phyloP scores from a whole-genome alignment of 2,329 filamentous ascomycete species.

The Xylaria sp. region DNA sequence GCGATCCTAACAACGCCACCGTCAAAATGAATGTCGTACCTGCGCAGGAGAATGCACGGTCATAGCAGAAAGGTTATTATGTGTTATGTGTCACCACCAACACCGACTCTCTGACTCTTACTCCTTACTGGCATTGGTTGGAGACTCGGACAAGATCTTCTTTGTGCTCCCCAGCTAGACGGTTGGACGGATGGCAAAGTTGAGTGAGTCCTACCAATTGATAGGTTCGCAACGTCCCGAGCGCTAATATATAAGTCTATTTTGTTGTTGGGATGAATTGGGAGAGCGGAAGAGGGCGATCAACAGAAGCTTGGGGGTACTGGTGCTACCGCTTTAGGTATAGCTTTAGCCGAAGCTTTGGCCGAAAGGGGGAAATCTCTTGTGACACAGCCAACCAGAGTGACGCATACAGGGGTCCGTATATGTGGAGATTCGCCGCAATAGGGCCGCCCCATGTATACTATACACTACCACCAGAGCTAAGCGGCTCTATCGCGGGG shows the following conservation, averaged over 20 bases:
- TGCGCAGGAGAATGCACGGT: slow-evolving; percentile 1
- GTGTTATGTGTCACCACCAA: slow-evolving; percentile 6
- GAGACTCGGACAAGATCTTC: not conserved
- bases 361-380: slow-evolving; percentile 34
- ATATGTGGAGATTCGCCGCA: slow-evolving; percentile 45
- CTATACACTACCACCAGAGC: slow-evolving; percentile 23
- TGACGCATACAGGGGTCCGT: slow-evolving; percentile 31
- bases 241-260: not conserved
- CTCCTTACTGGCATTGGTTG: not conserved
- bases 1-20: slow-evolving; percentile 21
- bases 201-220: not conserved
- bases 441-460: slow-evolving; percentile 49
- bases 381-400: slow-evolving; percentile 36
- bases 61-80: not conserved
- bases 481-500: slow-evolving; percentile 50
- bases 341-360: slow-evolving; percentile 29
- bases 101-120: not conserved
- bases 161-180: not conserved
- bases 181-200: not conserved
- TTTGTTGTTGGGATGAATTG: not conserved
- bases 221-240: not conserved
- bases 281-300: not conserved
- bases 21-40: slow-evolving; percentile 21
- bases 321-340: slow-evolving; percentile 25
- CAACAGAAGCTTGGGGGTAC: slow-evolving; percentile 7